Percentiles rank a stretch among this genome's conserved stretches.
These are phyloP conservation scores for Solanum lycopersicoides DNA, from an alignment of 257 asterid genomes.

Conservation along the genomic window DNA sequence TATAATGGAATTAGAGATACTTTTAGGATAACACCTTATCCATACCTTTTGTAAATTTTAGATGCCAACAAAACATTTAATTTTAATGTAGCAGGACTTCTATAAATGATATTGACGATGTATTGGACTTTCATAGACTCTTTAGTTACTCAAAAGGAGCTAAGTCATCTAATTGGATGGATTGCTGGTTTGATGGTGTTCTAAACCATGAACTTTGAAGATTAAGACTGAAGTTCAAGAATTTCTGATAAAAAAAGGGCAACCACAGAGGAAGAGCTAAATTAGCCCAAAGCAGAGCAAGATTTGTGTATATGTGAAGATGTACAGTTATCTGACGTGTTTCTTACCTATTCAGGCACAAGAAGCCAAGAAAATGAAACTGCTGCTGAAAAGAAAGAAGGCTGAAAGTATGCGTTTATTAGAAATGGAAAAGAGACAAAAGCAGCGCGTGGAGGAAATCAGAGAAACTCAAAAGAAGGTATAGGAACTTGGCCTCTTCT, in stretches of 20 bases:
- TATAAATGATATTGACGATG: no score
- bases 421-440: conserved; percentile 95
- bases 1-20: not conserved
- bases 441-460: conserved; percentile 79
- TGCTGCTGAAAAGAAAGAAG: conserved; percentile 53
- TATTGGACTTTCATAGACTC: not conserved
- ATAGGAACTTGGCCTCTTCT: not conserved
- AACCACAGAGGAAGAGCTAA: not conserved
- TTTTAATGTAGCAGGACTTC: not conserved
- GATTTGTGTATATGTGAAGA: not conserved
- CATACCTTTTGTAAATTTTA: not conserved
- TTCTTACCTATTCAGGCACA: conserved; percentile 49
- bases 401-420: conserved; percentile 67
- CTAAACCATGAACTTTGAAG: not conserved
- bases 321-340: not conserved
- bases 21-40: not conserved
- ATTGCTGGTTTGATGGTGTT: not conserved
- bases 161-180: not conserved
- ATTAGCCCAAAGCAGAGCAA: not conserved
- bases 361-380: conserved; percentile 55
- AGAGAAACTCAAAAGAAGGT: conserved; percentile 81
- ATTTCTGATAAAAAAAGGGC: not conserved
- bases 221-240: not conserved
- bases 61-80: not conserved
- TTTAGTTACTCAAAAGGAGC: not conserved